Evolutionary conservation across 2,329 filamentous ascomycete genomes (phyloP), one percentile per base, ranked within the genome.

Genomic region (Nigrospora sphaerica): DNA sequence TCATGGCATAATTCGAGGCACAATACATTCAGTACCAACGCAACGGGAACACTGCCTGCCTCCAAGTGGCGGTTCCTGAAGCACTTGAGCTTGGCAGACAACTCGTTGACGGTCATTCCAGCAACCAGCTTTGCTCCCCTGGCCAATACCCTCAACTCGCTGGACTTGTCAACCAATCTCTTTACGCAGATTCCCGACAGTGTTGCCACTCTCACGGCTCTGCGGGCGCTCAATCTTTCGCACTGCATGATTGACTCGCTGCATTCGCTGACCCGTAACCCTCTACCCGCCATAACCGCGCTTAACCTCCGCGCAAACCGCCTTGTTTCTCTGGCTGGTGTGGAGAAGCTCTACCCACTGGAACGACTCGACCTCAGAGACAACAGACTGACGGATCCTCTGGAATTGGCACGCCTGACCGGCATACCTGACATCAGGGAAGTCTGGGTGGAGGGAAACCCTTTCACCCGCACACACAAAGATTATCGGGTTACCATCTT

Each of bases 231-330:
- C 45, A 97, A 98, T 59, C 75, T 98, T 23, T 95, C 92, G 4
- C 87, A 95, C 59, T 97, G 92, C 74, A 96, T 97, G 91, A 97
- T 98, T 52, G 88, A 92, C 56, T 93, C 90, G 14, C 74, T 98
- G 46, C 87, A 95, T 58, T 95, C 92, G 2, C 73, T 98, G 37
- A 83, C 83, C 2, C 83, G 86, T 52, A 93, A 86, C 58, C 89
- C 93, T 12, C 75, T 98, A 6, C 92, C 93, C 28, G 92, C 93
- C 17, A 95, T 98, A 52, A 95, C 88, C 1, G 91, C 91, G 1
- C 73, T 98, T 47, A 97, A 97, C 59, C 78, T 98, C 46, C 84
- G 92, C 47, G 88, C 82, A 42, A 98, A 98, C 63, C 83, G 91
- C 39, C 77, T 98, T 49, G 78, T 82, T 48, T 95, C 90, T 2